phyloP scores from a whole-genome alignment of 768 basidiomycete species.

The Collybia mongolica region DNA sequence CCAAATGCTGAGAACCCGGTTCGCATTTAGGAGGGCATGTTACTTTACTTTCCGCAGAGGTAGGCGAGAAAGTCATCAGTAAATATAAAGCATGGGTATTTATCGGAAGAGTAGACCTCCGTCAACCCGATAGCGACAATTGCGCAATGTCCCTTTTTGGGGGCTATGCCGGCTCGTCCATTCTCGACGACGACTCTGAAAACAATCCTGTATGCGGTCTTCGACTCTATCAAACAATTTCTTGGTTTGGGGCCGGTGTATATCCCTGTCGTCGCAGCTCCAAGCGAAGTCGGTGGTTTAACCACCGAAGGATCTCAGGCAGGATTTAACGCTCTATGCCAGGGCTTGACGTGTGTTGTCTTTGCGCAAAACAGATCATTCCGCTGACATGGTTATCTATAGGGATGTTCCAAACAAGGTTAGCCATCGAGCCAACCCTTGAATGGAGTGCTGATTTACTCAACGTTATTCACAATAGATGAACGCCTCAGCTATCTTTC shows the following conservation, averaged over 20 bases:
- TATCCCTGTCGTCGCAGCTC: slow-evolving; percentile 23
- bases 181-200: slow-evolving; percentile 15
- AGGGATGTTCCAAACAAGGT: no score
- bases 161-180: slow-evolving; percentile 7
- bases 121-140: slow-evolving; percentile 26
- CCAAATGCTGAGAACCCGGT: no score
- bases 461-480: neutral
- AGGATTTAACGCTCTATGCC: slow-evolving; percentile 16
- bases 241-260: slow-evolving; percentile 24
- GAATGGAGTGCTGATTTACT: neutral
- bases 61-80: slow-evolving; percentile 5
- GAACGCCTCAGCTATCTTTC: slow-evolving; percentile 5
- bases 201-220: slow-evolving; percentile 13
- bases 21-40: slow-evolving; percentile 32
- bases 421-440: neutral
- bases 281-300: slow-evolving; percentile 26
- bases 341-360: slow-evolving; percentile 2
- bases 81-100: neutral
- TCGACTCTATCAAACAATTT: slow-evolving; percentile 23
- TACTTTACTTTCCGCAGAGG: slow-evolving; percentile 27
- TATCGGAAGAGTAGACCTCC: slow-evolving; percentile 10
- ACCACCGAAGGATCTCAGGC: slow-evolving; percentile 16
- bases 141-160: slow-evolving; percentile 32
- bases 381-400: no score
- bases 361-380: no score